A percentile compares a stretch with the other conserved stretches of the same genome.
These are phyloP conservation scores for Soucietia sequanensis DNA, from an alignment of 805 yeast species.

Conservation along the genomic window DNA sequence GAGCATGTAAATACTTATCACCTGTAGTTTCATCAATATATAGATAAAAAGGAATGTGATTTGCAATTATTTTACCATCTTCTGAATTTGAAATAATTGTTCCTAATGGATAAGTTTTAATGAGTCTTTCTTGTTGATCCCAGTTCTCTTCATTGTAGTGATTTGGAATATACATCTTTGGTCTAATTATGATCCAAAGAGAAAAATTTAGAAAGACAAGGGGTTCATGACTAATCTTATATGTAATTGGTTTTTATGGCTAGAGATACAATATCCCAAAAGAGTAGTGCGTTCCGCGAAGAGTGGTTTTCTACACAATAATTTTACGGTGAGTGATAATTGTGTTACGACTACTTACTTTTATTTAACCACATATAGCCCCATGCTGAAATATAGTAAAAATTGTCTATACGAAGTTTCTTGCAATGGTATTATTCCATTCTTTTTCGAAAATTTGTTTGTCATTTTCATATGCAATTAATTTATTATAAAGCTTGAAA, in stretches of 20 bases:
- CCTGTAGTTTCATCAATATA: constrained; percentile 34
- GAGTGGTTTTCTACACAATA: no score
- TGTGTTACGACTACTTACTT: no score
- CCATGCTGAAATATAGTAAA: no score
- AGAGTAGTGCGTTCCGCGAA: no score
- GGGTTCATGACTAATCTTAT: not conserved
- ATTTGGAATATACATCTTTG: constrained; percentile 37
- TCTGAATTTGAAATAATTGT: constrained; percentile 43
- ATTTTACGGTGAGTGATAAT: not conserved
- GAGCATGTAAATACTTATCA: constrained; percentile 48
- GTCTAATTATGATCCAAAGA: no score
- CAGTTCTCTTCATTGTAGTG: constrained; percentile 30
- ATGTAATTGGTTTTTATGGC: not conserved
- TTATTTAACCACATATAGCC: no score
- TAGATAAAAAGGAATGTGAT: constrained; percentile 56
- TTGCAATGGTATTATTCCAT: constrained; percentile 33
- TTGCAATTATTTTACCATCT: constrained; percentile 45
- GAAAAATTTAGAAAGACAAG: no score
- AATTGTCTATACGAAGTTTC: no score
- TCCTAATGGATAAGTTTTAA: constrained; percentile 51
- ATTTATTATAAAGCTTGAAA: constrained; percentile 28
- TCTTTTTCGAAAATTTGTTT: constrained; percentile 28
- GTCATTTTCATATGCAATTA: constrained; percentile 33
- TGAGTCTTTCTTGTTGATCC: constrained; percentile 39
- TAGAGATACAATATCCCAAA: not conserved